A percentile compares a stretch with the other conserved stretches of the same genome.
phyloP scores from a whole-genome alignment of 805 yeast genomes.

The Saccharomycopsis capsularis region DNA sequence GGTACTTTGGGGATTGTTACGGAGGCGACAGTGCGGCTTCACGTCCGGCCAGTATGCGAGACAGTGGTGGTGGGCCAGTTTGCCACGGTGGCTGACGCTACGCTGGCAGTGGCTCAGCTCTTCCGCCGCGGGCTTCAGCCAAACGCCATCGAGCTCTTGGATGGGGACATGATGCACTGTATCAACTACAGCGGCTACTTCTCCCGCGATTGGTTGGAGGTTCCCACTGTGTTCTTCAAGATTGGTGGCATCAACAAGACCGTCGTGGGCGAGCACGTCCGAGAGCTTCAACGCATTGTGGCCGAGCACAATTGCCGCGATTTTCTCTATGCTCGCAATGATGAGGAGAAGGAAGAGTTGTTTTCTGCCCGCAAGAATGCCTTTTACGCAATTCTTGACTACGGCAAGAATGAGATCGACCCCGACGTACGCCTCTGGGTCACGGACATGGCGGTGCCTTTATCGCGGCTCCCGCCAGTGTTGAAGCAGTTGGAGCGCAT shows the following conservation, averaged over 20 bases:
- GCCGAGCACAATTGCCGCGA: conserved; percentile 97
- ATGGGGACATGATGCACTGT: conserved; percentile 61
- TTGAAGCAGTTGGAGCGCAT: conserved; percentile 55
- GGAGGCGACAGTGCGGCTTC: conserved; percentile 63
- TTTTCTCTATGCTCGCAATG: conserved; percentile 48
- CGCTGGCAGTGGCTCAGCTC: conserved; percentile 55
- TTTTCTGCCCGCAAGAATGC: too few relatives aligned
- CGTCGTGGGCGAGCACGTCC: too few relatives aligned
- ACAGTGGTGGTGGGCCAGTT: too few relatives aligned
- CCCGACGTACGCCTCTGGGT: too few relatives aligned
- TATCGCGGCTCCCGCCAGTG: conserved; percentile 61
- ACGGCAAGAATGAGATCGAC: too few relatives aligned
- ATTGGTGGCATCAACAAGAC: too few relatives aligned
- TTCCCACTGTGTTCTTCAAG: conserved; percentile 56
- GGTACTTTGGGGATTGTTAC: conserved; percentile 75
- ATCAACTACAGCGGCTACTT: conserved; percentile 52
- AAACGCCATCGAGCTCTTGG: conserved; percentile 69
- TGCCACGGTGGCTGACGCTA: conserved; percentile 60
- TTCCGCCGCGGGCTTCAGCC: conserved; percentile 57
- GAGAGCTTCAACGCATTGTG: conserved; percentile 70
- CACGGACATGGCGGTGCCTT: too few relatives aligned
- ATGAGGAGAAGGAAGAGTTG: too few relatives aligned
- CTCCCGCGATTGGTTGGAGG: conserved; percentile 46
- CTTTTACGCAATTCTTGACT: conserved; percentile 56
- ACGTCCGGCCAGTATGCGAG: conserved; percentile 59